Percentiles rank a stretch among this genome's conserved stretches.
These are phyloP conservation scores for Fremontodendron californicum DNA, from an alignment of 345 rosid genomes.

Conservation along the genomic window DNA sequence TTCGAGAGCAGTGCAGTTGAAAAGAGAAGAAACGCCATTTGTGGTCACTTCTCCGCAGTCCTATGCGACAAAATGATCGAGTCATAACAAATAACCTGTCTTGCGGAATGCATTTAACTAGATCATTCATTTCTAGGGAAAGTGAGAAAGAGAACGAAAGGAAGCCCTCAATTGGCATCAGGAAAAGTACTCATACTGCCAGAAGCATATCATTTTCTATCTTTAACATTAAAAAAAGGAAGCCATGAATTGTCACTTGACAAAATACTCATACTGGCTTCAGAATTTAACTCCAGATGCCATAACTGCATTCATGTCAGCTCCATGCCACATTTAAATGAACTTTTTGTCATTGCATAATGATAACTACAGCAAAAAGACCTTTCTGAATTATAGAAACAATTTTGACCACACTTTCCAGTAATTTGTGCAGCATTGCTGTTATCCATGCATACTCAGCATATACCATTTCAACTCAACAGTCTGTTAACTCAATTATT, in stretches of 20 bases:
- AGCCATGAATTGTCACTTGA: background rate
- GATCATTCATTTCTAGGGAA: background rate
- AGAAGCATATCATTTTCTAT: background rate
- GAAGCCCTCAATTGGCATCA: background rate
- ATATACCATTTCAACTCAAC: background rate
- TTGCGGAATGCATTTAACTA: conserved; percentile 1
- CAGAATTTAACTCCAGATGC: background rate
- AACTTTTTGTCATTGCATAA: background rate
- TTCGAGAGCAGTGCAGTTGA: conserved; percentile 61
- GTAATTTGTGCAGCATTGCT: background rate
- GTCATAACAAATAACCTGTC: background rate
- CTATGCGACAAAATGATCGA: conserved; percentile 27
- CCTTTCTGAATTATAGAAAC: background rate
- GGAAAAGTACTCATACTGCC: background rate
- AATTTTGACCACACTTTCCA: background rate
- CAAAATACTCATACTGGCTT: background rate
- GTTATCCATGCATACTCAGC: background rate
- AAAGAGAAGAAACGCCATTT: conserved; percentile 53
- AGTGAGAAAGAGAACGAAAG: background rate
- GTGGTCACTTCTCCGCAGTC: conserved; percentile 67
- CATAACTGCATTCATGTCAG: background rate
- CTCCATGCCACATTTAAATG: background rate
- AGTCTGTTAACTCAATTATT: background rate
- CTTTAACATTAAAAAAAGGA: background rate
- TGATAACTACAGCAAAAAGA: conserved; percentile 1